These are phyloP conservation scores for Echeveria elegans DNA, from an alignment of 164 flowering plant species.

Conservation along the genomic window DNA sequence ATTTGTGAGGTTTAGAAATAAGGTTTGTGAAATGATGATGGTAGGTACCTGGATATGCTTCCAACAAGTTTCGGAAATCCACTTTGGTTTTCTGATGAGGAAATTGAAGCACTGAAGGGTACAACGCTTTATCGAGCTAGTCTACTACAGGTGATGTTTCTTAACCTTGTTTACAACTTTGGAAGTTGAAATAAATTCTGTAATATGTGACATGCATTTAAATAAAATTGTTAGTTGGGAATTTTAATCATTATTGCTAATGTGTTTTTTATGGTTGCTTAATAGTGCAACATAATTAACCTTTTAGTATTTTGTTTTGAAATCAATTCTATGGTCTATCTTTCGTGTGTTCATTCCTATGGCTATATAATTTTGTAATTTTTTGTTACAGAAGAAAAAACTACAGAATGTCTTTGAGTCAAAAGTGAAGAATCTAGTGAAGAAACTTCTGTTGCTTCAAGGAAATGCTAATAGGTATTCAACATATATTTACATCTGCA, in stretches of 20 bases:
- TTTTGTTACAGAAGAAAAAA: constrained; percentile 52
- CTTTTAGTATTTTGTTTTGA: neutral
- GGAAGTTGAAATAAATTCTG: neutral
- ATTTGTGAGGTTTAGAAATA: neutral
- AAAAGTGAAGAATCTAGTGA: constrained; percentile 69
- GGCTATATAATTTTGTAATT: neutral
- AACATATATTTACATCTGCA: neutral
- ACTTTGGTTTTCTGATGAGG: constrained; percentile 87
- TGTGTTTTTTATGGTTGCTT: neutral
- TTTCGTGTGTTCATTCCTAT: neutral
- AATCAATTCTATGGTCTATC: neutral
- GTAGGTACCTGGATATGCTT: constrained; percentile 89
- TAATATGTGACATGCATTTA: too few species aligned
- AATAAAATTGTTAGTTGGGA: neutral
- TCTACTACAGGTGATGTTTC: constrained; percentile 53
- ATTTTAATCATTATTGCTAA: neutral
- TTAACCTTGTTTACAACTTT: neutral
- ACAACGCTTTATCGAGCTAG: constrained; percentile 33
- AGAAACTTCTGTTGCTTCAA: constrained; percentile 48
- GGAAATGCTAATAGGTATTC: constrained; percentile 40
- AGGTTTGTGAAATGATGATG: neutral
- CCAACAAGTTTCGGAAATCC: constrained; percentile 82
- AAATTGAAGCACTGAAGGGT: constrained; percentile 67
- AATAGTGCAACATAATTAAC: neutral
- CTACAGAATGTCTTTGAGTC: constrained; percentile 53